Evolutionary conservation across 306 rosid genomes (phyloP), one percentile per base, ranked within the genome.

Genomic region (Prunus padus): DNA sequence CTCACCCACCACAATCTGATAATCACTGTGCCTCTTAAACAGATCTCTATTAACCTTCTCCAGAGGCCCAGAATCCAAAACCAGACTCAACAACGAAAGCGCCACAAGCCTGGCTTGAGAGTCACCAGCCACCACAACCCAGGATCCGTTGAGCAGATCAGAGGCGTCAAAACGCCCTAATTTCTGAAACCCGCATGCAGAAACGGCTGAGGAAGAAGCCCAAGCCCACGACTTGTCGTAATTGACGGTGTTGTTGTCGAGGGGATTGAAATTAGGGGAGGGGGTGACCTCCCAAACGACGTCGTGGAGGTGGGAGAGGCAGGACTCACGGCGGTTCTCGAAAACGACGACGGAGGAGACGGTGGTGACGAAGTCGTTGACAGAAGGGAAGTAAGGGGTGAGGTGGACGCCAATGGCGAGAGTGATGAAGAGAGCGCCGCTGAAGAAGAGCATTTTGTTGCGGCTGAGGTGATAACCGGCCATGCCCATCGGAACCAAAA

Each of bases 381-480:
- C 83, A 45, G 96, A 84, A 72, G 97, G 97, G 42, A 94, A 91
- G 87, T 90, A 89, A 16, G 98, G 94, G 59, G 96, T 89, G 45
- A 94, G 86, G 81, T 94, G 98, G 76, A 94, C 97, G 57, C 96
- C 97, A 68, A 94, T 87, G 15, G 98, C 98, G 62, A 94, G 98
- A 3, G 97, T 84, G 73, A 94, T 91, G 83, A 94, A 94, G 50
- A 94, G 96, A 33, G 96, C 94, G 5, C 97, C 97, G 77, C 97
- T 82, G 85, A 94, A 94, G 78, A 94, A 94, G 52, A 94, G 93
- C 82, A 91, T 89, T 71, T 94, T 94, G 87, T 94, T 94, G 59
- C 98, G 96, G 81, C 98, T 91, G 73, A 91, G 85, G 72, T 94
- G 98, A 89, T 92, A 94, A 14, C 98, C 97, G 7, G 98, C 98